These are phyloP conservation scores for Saccharomyces jurei DNA, from an alignment of 805 yeast species.

Conservation along the genomic window DNA sequence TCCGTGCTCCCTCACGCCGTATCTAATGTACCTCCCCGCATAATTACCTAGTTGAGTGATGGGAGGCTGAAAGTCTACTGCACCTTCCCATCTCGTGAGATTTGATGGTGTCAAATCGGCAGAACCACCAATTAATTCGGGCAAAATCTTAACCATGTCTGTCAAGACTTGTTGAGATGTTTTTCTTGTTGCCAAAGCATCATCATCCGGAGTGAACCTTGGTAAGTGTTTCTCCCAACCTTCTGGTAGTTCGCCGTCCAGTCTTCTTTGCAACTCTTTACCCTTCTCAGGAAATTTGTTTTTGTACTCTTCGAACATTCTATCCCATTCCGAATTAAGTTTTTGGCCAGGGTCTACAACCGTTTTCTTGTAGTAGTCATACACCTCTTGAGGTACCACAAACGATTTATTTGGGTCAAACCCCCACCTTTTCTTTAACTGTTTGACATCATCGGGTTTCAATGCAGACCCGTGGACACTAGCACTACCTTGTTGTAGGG, in stretches of 20 bases:
- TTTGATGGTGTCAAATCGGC: slow-evolving; percentile 97
- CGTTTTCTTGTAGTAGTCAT: slow-evolving; percentile 50
- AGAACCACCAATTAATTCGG: slow-evolving; percentile 94
- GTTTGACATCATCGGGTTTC: slow-evolving; percentile 85
- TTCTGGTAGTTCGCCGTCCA: slow-evolving; percentile 67
- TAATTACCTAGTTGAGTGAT: slow-evolving; percentile 72
- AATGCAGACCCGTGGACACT: slow-evolving; percentile 94
- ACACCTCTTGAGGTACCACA: slow-evolving; percentile 74
- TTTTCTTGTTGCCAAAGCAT: slow-evolving; percentile 89
- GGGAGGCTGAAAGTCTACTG: slow-evolving; percentile 90
- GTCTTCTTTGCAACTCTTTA: slow-evolving; percentile 73
- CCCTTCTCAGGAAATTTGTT: slow-evolving; percentile 69
- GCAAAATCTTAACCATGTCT: slow-evolving; percentile 53
- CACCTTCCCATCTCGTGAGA: slow-evolving; percentile 78
- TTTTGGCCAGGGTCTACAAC: slow-evolving; percentile 55
- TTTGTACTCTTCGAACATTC: slow-evolving; percentile 50
- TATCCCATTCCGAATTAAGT: slow-evolving; percentile 69
- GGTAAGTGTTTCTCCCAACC: slow-evolving; percentile 79
- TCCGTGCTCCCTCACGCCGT: slow-evolving; percentile 98
- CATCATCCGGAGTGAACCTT: slow-evolving; percentile 65
- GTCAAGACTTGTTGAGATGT: slow-evolving; percentile 74
- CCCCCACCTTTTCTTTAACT: slow-evolving; percentile 74
- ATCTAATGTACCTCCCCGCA: slow-evolving; percentile 89
- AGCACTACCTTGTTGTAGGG: slow-evolving; percentile 75
- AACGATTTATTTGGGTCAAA: slow-evolving; percentile 80